Percentiles rank a stretch among this genome's conserved stretches.
These are phyloP conservation scores for Lolium rigidum DNA, from an alignment of 176 grass and related monocot species.

Conservation along the genomic window DNA sequence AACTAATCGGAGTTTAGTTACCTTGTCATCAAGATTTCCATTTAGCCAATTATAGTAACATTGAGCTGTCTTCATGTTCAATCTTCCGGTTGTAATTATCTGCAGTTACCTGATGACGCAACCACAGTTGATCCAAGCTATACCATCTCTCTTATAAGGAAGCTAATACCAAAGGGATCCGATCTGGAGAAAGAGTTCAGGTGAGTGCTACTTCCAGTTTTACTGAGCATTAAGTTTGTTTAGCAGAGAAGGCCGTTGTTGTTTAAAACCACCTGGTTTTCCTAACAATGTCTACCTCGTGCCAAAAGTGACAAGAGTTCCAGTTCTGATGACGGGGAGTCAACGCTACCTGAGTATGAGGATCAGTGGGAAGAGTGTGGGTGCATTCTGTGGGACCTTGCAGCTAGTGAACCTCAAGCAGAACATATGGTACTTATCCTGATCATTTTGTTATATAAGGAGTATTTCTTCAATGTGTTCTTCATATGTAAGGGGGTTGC, in stretches of 20 bases:
- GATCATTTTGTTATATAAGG: slow-evolving; percentile 11
- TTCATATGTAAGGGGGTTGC: background rate
- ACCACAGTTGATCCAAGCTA: slow-evolving; percentile 96
- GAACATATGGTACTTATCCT: slow-evolving; percentile 71
- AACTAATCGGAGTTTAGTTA: background rate
- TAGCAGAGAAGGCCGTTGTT: background rate
- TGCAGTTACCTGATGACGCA: slow-evolving; percentile 63
- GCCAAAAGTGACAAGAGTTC: slow-evolving; percentile 42
- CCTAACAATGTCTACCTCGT: slow-evolving; percentile 20
- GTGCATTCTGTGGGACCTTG: slow-evolving; percentile 89
- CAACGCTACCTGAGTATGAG: slow-evolving; percentile 41
- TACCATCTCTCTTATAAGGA: slow-evolving; percentile 84
- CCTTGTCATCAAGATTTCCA: background rate
- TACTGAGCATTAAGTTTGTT: background rate
- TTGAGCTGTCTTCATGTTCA: slow-evolving; percentile 16
- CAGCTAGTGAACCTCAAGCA: slow-evolving; percentile 81
- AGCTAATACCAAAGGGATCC: slow-evolving; percentile 66
- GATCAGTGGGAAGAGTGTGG: slow-evolving; percentile 85
- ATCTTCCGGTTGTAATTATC: slow-evolving; percentile 17
- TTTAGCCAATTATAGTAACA: background rate
- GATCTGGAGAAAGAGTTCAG: slow-evolving; percentile 60
- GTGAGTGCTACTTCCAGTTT: slow-evolving; percentile 4
- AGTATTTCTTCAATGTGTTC: slow-evolving; percentile 30
- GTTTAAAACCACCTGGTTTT: background rate
- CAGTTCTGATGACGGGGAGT: slow-evolving; percentile 36